Percentiles rank a stretch among this genome's conserved stretches.
Conservation (phyloP, 1,284 basidiomycete species). For the Ceratobasidium sp. region DNA sequence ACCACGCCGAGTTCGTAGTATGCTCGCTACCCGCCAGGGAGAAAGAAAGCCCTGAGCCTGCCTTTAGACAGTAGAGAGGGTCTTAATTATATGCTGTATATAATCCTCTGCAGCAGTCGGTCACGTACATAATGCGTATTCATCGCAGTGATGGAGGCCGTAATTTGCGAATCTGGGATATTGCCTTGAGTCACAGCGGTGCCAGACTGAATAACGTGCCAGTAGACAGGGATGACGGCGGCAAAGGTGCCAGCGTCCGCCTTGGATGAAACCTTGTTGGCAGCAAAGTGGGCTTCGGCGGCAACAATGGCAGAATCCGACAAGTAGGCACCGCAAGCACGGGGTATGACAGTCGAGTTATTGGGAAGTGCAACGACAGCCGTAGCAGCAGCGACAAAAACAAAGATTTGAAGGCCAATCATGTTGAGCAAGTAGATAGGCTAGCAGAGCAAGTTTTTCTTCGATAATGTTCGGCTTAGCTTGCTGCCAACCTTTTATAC, state of each 20-base stretch:
- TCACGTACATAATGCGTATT: constrained; percentile 59
- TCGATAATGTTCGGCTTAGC: not conserved
- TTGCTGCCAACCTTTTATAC: not conserved
- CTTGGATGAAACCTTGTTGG: constrained; percentile 14
- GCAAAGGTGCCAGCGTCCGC: constrained; percentile 16
- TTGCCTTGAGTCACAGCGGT: constrained; percentile 58
- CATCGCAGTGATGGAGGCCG: constrained; percentile 59
- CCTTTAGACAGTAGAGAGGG: not conserved
- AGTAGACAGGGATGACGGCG: constrained; percentile 56
- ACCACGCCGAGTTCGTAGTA: constrained; percentile 57
- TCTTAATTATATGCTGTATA: not conserved
- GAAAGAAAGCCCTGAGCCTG: constrained; percentile 58
- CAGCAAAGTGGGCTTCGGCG: constrained; percentile 54
- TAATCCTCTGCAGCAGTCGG: not conserved
- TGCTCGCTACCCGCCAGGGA: constrained; percentile 58
- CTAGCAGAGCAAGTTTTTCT: not conserved
- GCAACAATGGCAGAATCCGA: constrained; percentile 8
- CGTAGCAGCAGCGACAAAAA: not conserved
- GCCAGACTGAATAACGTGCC: constrained; percentile 61
- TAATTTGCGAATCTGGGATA: constrained; percentile 59
- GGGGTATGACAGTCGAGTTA: constrained; percentile 4
- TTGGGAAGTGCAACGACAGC: constrained; percentile 14
- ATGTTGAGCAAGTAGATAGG: not conserved
- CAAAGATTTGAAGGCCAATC: not conserved
- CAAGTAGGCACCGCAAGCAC: constrained; percentile 25